Percentiles rank a stretch among this genome's conserved stretches.
These are phyloP conservation scores for Penicillium sclerotigenum DNA, from an alignment of 2,329 filamentous ascomycete genomes.

Conservation along the genomic window DNA sequence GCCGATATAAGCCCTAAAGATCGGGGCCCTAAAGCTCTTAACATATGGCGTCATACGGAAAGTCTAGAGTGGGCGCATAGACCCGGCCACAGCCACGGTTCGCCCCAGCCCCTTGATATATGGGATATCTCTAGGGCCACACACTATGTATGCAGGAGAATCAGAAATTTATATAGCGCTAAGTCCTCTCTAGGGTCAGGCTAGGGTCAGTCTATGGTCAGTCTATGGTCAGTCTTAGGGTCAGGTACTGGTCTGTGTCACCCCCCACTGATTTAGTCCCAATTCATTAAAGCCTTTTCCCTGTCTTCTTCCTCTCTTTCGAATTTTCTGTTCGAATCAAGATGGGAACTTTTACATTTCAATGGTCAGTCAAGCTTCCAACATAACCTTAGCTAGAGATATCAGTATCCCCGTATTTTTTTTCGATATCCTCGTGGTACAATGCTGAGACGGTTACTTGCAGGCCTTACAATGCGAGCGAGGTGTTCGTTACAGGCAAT, in stretches of 20 bases:
- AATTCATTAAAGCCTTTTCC: not conserved
- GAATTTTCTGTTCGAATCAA: not conserved
- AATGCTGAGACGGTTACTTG: slow-evolving; percentile 31
- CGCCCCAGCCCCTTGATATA: not conserved
- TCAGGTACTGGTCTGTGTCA: slow-evolving; percentile 23
- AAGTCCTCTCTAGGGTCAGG: slow-evolving; percentile 2
- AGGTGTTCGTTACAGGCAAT: slow-evolving; percentile 92
- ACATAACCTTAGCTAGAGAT: not conserved
- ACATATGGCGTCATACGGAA: not conserved
- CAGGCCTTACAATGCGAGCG: slow-evolving; percentile 78
- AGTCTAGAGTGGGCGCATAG: slow-evolving; percentile 2
- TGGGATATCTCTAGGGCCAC: not conserved
- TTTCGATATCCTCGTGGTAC: slow-evolving; percentile 8
- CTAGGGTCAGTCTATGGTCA: too few species aligned
- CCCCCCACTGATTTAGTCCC: slow-evolving; percentile 17
- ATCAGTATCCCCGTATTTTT: not conserved
- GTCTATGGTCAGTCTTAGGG: too few species aligned
- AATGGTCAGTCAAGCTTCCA: slow-evolving; percentile 31
- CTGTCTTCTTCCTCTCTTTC: not conserved
- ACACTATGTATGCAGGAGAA: not conserved
- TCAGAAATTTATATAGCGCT: not conserved
- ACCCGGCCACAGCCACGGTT: not conserved
- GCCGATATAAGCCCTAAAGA: too few species aligned
- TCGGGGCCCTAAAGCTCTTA: not conserved
- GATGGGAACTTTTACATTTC: slow-evolving; percentile 39